Evolutionary conservation across 495 filamentous ascomycete species (phyloP).

Genomic region (Opeltia flavorubescens): DNA sequence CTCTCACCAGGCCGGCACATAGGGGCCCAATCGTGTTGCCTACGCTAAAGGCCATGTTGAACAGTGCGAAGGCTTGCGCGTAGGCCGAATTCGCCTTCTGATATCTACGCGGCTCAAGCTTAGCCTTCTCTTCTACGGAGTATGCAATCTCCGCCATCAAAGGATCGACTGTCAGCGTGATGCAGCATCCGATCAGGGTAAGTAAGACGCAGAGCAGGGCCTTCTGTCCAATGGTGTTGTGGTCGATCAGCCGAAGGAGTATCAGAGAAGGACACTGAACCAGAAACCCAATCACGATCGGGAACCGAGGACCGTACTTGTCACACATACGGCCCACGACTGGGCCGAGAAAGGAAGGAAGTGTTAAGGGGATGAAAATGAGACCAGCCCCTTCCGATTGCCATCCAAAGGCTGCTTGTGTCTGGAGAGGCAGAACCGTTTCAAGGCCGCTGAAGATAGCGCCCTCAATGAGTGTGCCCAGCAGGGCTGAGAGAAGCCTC

Average conservation of each 20-base stretch:
- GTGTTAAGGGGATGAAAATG: conserved; percentile 45
- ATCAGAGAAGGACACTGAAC: conserved; percentile 36
- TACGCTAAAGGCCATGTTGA: conserved; percentile 39
- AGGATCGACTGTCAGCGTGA: too few relatives aligned
- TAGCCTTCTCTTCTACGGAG: too few relatives aligned
- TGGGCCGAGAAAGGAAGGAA: conserved; percentile 44
- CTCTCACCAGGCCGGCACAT: conserved; percentile 43
- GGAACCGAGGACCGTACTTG: conserved; percentile 42
- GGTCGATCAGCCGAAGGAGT: conserved; percentile 41
- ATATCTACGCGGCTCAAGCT: too few relatives aligned
- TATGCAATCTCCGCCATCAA: too few relatives aligned
- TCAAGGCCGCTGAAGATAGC: conserved; percentile 39
- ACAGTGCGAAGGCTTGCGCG: conserved; percentile 46
- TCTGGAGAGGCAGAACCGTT: conserved; percentile 38
- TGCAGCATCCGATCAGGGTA: conserved; percentile 40
- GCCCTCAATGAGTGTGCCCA: too few relatives aligned
- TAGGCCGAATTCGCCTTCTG: too few relatives aligned
- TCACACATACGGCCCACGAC: conserved; percentile 38
- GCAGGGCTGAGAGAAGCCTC: too few relatives aligned
- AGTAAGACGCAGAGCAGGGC: conserved; percentile 44
- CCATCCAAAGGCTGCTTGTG: conserved; percentile 40
- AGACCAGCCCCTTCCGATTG: conserved; percentile 44
- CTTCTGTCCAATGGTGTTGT: conserved; percentile 39
- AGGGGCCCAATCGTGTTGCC: conserved; percentile 45
- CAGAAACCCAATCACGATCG: conserved; percentile 39